Conservation (phyloP, 768 basidiomycete genomes). For the Lanmaoa pseudosensibilis region DNA sequence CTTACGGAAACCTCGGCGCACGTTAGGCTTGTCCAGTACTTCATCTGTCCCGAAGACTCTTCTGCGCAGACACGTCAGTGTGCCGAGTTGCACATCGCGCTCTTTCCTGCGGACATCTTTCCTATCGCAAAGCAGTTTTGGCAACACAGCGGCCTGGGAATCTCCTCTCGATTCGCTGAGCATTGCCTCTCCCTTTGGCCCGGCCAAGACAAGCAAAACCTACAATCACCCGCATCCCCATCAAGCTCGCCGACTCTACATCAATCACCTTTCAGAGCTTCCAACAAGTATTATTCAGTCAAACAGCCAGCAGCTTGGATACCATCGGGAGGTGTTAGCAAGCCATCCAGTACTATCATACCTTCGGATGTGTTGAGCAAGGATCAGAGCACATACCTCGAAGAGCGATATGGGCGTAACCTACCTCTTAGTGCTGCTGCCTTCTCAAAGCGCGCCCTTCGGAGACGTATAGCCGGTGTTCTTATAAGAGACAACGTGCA, state of each 20-base stretch:
- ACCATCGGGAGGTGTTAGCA: slow-evolving; percentile 3
- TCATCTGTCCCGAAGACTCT: slow-evolving; percentile 63
- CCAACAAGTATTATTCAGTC: slow-evolving; percentile 59
- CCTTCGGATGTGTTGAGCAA: slow-evolving; percentile 49
- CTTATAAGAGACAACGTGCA: slow-evolving; percentile 56
- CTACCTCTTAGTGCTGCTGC: slow-evolving; percentile 69
- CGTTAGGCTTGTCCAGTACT: slow-evolving; percentile 64
- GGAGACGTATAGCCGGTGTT: slow-evolving; percentile 88
- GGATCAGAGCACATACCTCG: slow-evolving; percentile 77
- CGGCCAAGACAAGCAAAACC: slow-evolving; percentile 32
- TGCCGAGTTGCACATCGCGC: slow-evolving; percentile 75
- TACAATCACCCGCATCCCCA: slow-evolving; percentile 32
- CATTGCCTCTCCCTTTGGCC: slow-evolving; percentile 73
- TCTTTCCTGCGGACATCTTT: slow-evolving; percentile 66
- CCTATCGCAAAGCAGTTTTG: slow-evolving; percentile 86
- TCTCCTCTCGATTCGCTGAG: slow-evolving; percentile 86
- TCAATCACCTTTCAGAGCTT: slow-evolving; percentile 42
- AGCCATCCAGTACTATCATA: slow-evolving; percentile 6
- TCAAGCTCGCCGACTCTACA: slow-evolving; percentile 16
- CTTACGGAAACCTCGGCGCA: slow-evolving; percentile 43
- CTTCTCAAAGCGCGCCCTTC: slow-evolving; percentile 83
- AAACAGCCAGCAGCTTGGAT: slow-evolving; percentile 15
- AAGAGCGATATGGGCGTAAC: slow-evolving; percentile 94
- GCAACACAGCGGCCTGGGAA: slow-evolving; percentile 92
- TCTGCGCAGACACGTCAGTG: slow-evolving; percentile 30